A percentile compares a stretch with the other conserved stretches of the same genome.
These are phyloP conservation scores for Hymenoscyphus fructigenus DNA, from an alignment of 2,329 filamentous ascomycete genomes.

Conservation along the genomic window DNA sequence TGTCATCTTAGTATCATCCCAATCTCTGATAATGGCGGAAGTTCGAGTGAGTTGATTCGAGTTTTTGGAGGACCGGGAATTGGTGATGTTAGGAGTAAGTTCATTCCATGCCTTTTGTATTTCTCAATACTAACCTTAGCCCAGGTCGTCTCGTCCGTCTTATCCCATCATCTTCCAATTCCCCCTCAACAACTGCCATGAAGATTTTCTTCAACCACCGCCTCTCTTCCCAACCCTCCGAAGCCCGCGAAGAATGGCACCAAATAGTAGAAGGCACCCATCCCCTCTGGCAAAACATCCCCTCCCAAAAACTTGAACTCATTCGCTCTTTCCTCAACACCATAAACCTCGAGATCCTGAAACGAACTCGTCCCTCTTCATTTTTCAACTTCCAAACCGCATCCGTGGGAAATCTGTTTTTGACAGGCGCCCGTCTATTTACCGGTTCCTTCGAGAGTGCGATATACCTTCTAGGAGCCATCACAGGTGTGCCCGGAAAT, in stretches of 20 bases:
- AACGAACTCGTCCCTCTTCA: conserved; percentile 68
- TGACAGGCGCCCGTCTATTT: conserved; percentile 84
- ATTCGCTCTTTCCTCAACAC: conserved; percentile 76
- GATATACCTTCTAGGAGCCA: conserved; percentile 83
- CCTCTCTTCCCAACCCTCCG: conserved; percentile 58
- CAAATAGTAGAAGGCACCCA: conserved; percentile 84
- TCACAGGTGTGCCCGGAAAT: conserved; percentile 77
- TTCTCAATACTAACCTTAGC: background rate
- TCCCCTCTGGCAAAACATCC: conserved; percentile 68
- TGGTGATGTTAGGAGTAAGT: conserved; percentile 72
- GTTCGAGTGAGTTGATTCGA: conserved; percentile 87
- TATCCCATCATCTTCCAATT: conserved; percentile 65
- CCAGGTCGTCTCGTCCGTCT: conserved; percentile 83
- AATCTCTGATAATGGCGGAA: conserved; percentile 94
- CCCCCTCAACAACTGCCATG: conserved; percentile 69
- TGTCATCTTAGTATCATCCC: conserved; percentile 64
- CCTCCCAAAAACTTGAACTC: conserved; percentile 71
- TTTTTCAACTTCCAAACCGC: conserved; percentile 77
- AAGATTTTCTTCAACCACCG: conserved; percentile 86
- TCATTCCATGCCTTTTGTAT: background rate
- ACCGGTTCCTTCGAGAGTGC: conserved; percentile 90
- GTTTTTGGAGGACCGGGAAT: conserved; percentile 92
- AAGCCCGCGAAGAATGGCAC: conserved; percentile 78
- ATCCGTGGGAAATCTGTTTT: conserved; percentile 75
- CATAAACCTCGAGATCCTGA: conserved; percentile 75